phyloP scores from a whole-genome alignment of 1,284 basidiomycete genomes.

The Malassezia cuniculi region DNA sequence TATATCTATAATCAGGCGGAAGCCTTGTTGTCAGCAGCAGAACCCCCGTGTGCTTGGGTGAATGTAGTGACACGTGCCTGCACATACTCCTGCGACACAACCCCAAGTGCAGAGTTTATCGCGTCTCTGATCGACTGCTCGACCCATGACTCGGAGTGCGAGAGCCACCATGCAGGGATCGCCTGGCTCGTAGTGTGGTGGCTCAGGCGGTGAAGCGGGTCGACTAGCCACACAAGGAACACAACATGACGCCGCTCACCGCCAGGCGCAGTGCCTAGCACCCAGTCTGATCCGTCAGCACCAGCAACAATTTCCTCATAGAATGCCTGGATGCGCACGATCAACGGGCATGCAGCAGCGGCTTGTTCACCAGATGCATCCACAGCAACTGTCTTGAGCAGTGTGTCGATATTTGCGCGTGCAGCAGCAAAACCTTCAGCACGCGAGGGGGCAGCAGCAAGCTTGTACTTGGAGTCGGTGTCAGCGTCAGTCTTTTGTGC shows the following conservation, averaged over 20 bases:
- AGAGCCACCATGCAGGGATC: slow-evolving; percentile 34
- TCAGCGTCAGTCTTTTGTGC: no score
- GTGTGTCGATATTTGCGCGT: background rate
- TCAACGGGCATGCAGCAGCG: slow-evolving; percentile 60
- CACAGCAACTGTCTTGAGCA: slow-evolving; percentile 75
- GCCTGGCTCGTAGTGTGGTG: slow-evolving; percentile 37
- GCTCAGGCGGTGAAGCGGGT: slow-evolving; percentile 32
- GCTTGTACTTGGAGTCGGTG: no score
- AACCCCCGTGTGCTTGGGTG: slow-evolving; percentile 1
- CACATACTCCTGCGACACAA: slow-evolving; percentile 36
- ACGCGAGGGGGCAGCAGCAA: no score
- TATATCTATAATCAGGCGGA: no score
- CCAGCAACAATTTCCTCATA: slow-evolving; percentile 1
- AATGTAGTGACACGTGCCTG: slow-evolving; percentile 12
- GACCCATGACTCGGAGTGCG: slow-evolving; percentile 34
- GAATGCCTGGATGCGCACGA: slow-evolving; percentile 66
- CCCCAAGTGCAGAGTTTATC: slow-evolving; percentile 31
- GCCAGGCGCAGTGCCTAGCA: no score
- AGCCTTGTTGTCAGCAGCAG: background rate
- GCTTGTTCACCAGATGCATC: no score
- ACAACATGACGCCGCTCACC: slow-evolving; percentile 14
- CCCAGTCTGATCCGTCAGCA: background rate
- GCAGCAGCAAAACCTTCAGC: background rate
- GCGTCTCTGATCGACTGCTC: slow-evolving; percentile 39
- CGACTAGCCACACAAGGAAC: slow-evolving; percentile 32